Base-by-base conservation (phyloP, 345 rosid species). In the Rubroshorea leprosula region DNA sequence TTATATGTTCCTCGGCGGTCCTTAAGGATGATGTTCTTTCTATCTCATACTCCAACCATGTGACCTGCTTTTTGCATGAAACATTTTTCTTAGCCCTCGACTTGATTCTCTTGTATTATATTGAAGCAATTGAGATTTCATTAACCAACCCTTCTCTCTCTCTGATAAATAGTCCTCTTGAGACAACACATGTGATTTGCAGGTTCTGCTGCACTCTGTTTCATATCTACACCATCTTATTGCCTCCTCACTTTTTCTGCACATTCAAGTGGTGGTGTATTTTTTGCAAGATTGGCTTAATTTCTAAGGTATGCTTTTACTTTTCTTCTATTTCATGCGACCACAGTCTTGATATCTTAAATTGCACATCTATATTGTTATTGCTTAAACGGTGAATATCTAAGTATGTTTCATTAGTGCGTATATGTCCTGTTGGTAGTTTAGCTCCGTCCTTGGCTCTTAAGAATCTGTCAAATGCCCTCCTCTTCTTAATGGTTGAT, bases 231-330 rank as follows among this genome's bases (percentile, higher is more conserved):
- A 47, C 38, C 49, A 55, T 51, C 53, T 25, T 7, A 35, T 21
- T 57, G 14, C 50, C 52, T 20, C 41, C 20, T 35, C 17, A 53
- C 55, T 58, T 4, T n/a, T 1, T 23, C 27, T 53, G 50, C 22
- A 49, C 46, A 25, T 35, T 35, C 5, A 31, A n/a, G 43, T 13
- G 12, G 27, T 24, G 48, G 54, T 49, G 3, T 16, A 21, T 46
- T 19, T 48, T 66, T 60, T 35, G 43, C 60, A 35, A 22, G 59
- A 29, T 22, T 22, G 39, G 41, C 11, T 8, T 21, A 15, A 39
- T 41, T 22, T 62, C 23, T 13, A 26, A 72, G 76, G 76, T 72
- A 58, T 24, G 68, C 16, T 25, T 39, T 58, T 6, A 11, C 39
- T 57, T 60, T 24, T 29, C 39, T 53, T 43, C 49, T 51, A 21